Percentiles rank a stretch among this genome's conserved stretches.
Evolutionary conservation across 768 basidiomycete species (phyloP).

Genomic region (Boletus fagicola): DNA sequence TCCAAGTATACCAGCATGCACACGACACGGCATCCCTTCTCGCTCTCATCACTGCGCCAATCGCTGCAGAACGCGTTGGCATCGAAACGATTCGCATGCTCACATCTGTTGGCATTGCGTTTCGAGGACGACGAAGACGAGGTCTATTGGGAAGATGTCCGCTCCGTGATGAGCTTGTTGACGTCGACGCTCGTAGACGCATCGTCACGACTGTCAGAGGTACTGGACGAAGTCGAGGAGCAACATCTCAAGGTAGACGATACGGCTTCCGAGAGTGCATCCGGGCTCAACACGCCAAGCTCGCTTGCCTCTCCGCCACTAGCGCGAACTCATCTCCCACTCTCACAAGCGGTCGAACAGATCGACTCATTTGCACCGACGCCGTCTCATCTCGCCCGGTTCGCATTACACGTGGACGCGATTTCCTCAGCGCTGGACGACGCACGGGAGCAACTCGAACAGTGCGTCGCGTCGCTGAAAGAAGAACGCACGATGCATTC

Average conservation of each 20-base stretch:
- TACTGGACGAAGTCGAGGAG: slow-evolving; percentile 59
- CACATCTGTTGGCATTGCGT: slow-evolving; percentile 75
- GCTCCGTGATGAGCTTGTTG: slow-evolving; percentile 68
- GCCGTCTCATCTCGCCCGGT: slow-evolving; percentile 64
- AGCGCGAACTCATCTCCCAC: slow-evolving; percentile 12
- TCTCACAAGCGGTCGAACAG: slow-evolving; percentile 13
- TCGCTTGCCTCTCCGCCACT: slow-evolving; percentile 20
- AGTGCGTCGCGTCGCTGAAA: slow-evolving; percentile 58
- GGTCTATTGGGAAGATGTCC: slow-evolving; percentile 82
- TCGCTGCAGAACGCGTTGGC: slow-evolving; percentile 65
- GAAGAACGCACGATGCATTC: slow-evolving; percentile 30
- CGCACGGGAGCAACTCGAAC: slow-evolving; percentile 63
- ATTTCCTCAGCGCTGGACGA: slow-evolving; percentile 68
- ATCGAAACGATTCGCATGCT: slow-evolving; percentile 73
- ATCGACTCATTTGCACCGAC: slow-evolving; percentile 66
- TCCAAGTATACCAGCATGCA: slow-evolving; percentile 67
- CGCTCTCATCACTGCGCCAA: slow-evolving; percentile 58
- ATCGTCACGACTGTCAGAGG: slow-evolving; percentile 57
- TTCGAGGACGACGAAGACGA: slow-evolving; percentile 74
- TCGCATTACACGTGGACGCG: slow-evolving; percentile 71
- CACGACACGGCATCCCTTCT: slow-evolving; percentile 61
- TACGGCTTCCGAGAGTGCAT: slow-evolving; percentile 34
- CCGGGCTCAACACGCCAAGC: slow-evolving; percentile 14
- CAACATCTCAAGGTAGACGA: slow-evolving; percentile 47
- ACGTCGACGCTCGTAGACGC: slow-evolving; percentile 68